Percentiles rank a stretch among this genome's conserved stretches.
These are phyloP conservation scores for Prunus persica DNA, from an alignment of 306 rosid species.

Conservation along the genomic window DNA sequence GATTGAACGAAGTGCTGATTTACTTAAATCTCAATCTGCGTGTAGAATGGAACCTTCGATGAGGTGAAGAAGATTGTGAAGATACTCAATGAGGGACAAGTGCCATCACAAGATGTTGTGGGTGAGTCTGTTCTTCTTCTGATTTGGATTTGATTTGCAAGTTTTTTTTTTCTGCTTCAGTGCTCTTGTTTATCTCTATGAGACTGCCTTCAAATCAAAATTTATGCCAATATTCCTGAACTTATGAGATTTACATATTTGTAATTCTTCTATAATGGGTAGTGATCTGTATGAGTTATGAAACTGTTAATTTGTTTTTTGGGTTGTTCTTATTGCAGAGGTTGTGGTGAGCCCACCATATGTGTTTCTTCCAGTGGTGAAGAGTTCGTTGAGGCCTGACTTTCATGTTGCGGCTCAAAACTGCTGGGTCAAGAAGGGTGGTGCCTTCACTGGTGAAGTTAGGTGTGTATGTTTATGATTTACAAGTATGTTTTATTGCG, in stretches of 20 bases:
- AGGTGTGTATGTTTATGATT: conserved; percentile 41
- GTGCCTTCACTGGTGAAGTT: conserved; percentile 84
- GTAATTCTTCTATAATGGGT: neutral
- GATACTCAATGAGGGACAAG: conserved; percentile 61
- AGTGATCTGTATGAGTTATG: neutral
- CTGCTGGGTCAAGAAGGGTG: conserved; percentile 84
- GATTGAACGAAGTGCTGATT: neutral
- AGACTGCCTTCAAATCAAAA: neutral
- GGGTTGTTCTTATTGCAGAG: conserved; percentile 36
- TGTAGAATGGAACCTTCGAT: conserved; percentile 74
- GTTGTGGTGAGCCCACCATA: conserved; percentile 90
- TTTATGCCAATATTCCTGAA: neutral
- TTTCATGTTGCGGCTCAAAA: conserved; percentile 84
- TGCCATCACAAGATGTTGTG: conserved; percentile 70
- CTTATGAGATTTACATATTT: neutral
- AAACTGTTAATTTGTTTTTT: neutral
- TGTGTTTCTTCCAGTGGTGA: conserved; percentile 60
- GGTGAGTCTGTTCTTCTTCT: conserved; percentile 40
- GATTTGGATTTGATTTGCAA: neutral
- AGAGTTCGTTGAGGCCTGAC: conserved; percentile 56
- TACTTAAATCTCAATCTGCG: neutral
- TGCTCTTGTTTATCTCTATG: too few relatives aligned
- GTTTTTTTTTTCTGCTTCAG: neutral
- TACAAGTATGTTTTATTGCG: neutral
- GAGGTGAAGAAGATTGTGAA: conserved; percentile 81